A percentile compares a stretch with the other conserved stretches of the same genome.
phyloP scores from a whole-genome alignment of 176 grass and related monocot species.

The Rhynchospora pubera region DNA sequence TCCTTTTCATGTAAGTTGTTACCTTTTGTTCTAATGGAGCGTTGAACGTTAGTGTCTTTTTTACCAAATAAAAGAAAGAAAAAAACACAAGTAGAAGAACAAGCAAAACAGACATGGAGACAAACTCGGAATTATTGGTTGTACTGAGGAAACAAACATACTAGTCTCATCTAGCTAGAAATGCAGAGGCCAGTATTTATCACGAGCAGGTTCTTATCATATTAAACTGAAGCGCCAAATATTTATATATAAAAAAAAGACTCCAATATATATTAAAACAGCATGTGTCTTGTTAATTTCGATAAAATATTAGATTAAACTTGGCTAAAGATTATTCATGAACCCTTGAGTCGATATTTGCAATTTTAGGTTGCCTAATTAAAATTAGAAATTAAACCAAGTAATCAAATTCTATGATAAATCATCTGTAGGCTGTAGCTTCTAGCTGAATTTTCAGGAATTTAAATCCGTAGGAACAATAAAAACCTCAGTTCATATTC shows the following conservation, averaged over 20 bases:
- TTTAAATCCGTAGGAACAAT: background rate
- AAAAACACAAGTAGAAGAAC: background rate
- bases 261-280: background rate
- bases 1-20: background rate
- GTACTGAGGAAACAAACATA: no score
- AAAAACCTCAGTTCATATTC: background rate
- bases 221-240: background rate
- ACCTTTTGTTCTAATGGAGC: background rate
- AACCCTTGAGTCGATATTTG: background rate
- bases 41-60: background rate
- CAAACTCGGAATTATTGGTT: background rate
- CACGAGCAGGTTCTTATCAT: background rate
- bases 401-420: background rate
- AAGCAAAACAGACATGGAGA: background rate
- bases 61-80: background rate
- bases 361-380: background rate
- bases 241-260: background rate
- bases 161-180: no score
- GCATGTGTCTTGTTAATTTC: background rate
- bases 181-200: background rate
- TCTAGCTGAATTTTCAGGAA: background rate
- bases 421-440: background rate
- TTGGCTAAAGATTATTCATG: background rate
- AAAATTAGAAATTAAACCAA: background rate
- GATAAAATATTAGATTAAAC: background rate